Evolutionary conservation across 108 stramenopile species (phyloP), one percentile per base, ranked within the genome.

Genomic region (Cyclotella cryptica): DNA sequence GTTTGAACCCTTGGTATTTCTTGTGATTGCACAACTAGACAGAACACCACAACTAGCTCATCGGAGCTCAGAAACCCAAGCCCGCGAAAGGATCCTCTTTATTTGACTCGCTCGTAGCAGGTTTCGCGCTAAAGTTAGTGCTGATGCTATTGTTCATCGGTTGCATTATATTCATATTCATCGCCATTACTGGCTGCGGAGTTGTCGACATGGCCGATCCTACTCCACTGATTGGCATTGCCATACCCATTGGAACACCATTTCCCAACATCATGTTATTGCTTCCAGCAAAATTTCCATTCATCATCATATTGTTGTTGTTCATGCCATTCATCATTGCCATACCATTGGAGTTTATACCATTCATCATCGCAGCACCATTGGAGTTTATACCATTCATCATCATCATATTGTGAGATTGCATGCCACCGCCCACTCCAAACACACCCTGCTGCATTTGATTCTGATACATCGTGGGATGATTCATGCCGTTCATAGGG

Each of bases 11-110:
- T 1, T 9, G 47, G 3, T 3, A 21, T 58, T 58, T 21, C 22
- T 13, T 58, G 24, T 2, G 24, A 9, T 4, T 14, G 55, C 13
- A 3, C 12, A 27, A 26, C 13, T 58, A 14, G 22, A 21, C 13
- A 21, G 6, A 26, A 21, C 6, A 9, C 1, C 3, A 27, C 55
- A 24, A 27, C 17, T 24, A 3, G 61, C 24, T 26, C n/a, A 22
- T 19, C n/a, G 24, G 1, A 47, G 14, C 15, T 69, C 72, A 80
- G 47, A 80, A 80, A 18, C 79, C 79, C 61, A 75, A 70, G 24
- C 80, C 80, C 13, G 80, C 80, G 63, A 81, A 81, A 8, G 80
- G 80, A 69, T 81, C 80, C 68, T 81, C 74, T 49, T 73, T 66
- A 74, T 13, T 53, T 8, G 67, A 24, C 15, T 41, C 46, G 26